Conservation (phyloP, 1,284 basidiomycete genomes). For the Heterobasidion occidentale region DNA sequence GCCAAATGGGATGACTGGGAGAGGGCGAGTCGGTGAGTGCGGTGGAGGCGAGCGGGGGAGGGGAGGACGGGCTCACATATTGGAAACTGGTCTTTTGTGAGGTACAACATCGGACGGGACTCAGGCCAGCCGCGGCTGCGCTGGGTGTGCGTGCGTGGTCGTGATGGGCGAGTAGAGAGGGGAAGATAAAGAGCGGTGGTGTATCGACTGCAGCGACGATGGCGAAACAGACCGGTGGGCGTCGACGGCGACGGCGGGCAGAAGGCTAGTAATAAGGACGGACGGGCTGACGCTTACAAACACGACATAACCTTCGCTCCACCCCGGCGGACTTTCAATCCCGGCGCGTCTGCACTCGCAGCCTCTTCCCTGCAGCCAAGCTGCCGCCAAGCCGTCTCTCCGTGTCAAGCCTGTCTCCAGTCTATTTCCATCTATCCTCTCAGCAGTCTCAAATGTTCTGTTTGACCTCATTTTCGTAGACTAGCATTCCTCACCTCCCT, state of each 20-base stretch:
- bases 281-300: no score
- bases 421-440: no score
- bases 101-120: conserved; percentile 23
- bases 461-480: no score
- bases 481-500: no score
- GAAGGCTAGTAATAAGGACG: background rate
- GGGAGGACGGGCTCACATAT: conserved; percentile 26
- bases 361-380: no score
- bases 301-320: no score
- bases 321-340: no score
- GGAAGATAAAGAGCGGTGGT: background rate
- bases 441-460: no score
- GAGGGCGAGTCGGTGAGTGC: conserved; percentile 5
- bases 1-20: conserved; percentile 79
- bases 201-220: background rate
- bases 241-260: conserved; percentile 1
- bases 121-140: background rate
- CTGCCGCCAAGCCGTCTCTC: no score
- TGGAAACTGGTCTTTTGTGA: conserved; percentile 32
- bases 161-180: background rate
- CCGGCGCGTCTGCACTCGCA: no score
- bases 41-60: background rate
- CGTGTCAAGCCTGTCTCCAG: no score
- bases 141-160: no score
- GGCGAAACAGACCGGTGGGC: background rate